phyloP scores from a whole-genome alignment of 805 yeast species.

The Kazachstania africana region DNA sequence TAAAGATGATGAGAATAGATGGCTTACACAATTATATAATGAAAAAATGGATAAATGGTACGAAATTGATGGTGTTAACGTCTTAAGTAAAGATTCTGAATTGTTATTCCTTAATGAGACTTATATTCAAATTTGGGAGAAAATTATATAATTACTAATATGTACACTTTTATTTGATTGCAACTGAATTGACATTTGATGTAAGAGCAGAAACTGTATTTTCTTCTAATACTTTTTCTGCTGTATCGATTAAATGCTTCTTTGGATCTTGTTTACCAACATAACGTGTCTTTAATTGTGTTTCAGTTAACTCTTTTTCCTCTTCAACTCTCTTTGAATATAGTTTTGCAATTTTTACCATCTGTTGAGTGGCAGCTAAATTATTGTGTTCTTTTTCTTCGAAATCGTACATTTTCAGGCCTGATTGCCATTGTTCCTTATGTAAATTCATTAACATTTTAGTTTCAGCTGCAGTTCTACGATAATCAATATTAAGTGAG shows the following conservation, averaged over 20 bases:
- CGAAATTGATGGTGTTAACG: conserved; percentile 41
- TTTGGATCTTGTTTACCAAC: conserved; percentile 99
- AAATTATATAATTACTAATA: conserved; percentile 3
- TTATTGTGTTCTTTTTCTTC: conserved; percentile 66
- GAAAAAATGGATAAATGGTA: conserved; percentile 37
- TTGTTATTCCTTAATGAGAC: conserved; percentile 50
- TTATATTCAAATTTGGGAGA: conserved; percentile 59
- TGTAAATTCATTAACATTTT: conserved; percentile 89
- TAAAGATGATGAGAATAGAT: conserved; percentile 27
- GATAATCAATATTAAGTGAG: conserved; percentile 88
- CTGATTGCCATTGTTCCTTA: conserved; percentile 92
- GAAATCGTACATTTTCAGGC: conserved; percentile 69
- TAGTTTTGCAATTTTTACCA: conserved; percentile 84
- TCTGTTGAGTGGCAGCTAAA: conserved; percentile 54
- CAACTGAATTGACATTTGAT: conserved; percentile 81
- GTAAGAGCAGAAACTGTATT: conserved; percentile 81
- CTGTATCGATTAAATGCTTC: conserved; percentile 86
- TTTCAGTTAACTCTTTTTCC: conserved; percentile 79
- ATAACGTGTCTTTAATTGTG: conserved; percentile 85
- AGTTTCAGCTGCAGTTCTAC: conserved; percentile 83
- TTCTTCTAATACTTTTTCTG: conserved; percentile 76
- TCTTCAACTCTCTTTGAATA: conserved; percentile 85
- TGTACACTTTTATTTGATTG: conserved; percentile 46
- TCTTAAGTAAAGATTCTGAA: conserved; percentile 40
- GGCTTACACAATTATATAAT: conserved; percentile 41